Evolutionary conservation across 2,329 filamentous ascomycete species (phyloP), one percentile per base, ranked within the genome.

Genomic region (Cordyceps javanica): DNA sequence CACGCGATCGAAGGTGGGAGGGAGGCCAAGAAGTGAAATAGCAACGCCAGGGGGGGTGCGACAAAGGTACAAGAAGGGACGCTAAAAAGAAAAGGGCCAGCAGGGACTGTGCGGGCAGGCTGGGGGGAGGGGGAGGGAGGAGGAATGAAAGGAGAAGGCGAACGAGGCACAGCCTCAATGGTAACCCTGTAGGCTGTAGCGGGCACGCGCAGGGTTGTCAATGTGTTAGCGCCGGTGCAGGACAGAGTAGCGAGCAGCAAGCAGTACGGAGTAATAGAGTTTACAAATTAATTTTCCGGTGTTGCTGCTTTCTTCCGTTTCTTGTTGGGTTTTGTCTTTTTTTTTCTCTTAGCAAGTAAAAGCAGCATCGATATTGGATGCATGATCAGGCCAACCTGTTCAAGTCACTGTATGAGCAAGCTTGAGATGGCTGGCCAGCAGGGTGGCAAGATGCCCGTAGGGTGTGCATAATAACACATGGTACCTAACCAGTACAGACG

Each of bases 1-100:
- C 57, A 60, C 61, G 59, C 57, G 57, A 61, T 58, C 26, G 55
- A 60, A 55, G 57, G 51, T 58, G 58, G 59, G 53, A 57, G 49
- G 42, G 21, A 34, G 42, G 52, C 38, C 41, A 14, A 46, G 19
- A 55, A 51, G 28, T 57, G 55, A 50, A 51, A 51, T 57, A 60
- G 44, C 25, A 30, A 23, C 39, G 53, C 13, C 53, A 32, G 49
- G 58, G 53, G 42, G 52, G 25, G 32, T 21, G 42, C n/a, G 30
- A 32, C 13, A 23, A 34, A 41, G 34, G 19, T 19, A 21, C 38
- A 9, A n/a, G n/a, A 41, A n/a, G n/a, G n/a, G n/a, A 41, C 38
- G 38, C 38, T 41, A 41, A 38, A n/a, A 19, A n/a, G n/a, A 8
- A 41, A 16, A 9, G 38, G 34, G 21, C 39, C 39, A 42, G n/a